Base-by-base conservation (phyloP, 495 filamentous ascomycete genomes). In the Hyaloscypha hepaticicola region DNA sequence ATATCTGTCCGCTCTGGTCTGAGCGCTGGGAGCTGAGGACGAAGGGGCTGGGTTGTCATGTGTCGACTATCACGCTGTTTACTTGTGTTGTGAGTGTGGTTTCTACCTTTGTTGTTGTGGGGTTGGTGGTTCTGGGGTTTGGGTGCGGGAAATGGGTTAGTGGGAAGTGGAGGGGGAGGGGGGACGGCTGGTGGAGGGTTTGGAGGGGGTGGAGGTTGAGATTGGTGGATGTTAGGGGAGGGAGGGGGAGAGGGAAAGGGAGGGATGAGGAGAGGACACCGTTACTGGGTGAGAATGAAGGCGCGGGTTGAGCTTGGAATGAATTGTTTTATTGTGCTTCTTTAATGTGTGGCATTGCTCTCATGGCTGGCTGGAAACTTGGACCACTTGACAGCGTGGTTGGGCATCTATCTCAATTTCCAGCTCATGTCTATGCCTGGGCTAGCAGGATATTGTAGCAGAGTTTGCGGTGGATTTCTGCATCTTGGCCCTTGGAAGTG, bases 1-100 rank as follows among this genome's bases (percentile, higher is more conserved):
- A 79, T 48, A 70, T 80, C 58, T 84, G 82, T 53, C 82, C 82
- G 28, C 71, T 79, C 57, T 73, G 74, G 70, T 69, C 77, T 1
- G 82, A 84, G 70, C 69, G 78, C 33, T 84, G 79, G 77, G 82
- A 84, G 67, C 66, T 85, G 16, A 77, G 81, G 25, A 76, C 81
- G 8, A 72, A 71, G 22, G 73, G 75, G 16, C 70, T 86, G 2
- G 78, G 79, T 5, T 83, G 82, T 63, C 68, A 78, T 28, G 79
- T 83, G 0, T 83, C 80, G n/a, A 82, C 80, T 19, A 77, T 82
- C 50, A 85, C 80, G 8, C 73, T 72, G 16, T 69, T 83, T 24
- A 77, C 77, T 0, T 72, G 73, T 48, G 55, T 81, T n/a, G 69
- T 76, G 2, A 72, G 77, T 1, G 70, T 82, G 11, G 33, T 69